Evolutionary conservation across 163 green algal genomes (phyloP).

Genomic region (Chlamydomonas reinhardtii): DNA sequence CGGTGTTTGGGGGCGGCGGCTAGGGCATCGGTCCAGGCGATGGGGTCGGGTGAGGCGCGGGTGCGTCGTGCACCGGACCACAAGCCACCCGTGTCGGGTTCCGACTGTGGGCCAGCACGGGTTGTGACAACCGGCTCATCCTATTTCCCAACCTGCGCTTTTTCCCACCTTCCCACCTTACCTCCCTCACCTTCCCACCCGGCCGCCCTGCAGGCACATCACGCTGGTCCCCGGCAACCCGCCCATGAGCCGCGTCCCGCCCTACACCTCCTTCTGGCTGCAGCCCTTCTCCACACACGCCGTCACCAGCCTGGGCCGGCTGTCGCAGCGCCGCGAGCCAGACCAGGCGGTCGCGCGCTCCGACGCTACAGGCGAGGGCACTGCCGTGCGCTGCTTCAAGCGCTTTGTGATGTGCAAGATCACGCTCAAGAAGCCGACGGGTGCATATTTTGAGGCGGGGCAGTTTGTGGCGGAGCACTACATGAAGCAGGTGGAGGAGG

Average conservation of each 20-base stretch:
- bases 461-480: constrained; percentile 44
- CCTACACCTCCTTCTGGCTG: constrained; percentile 42
- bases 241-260: constrained; percentile 2
- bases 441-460: constrained; percentile 31
- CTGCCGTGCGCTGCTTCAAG: constrained; percentile 26
- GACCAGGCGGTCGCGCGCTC: background rate
- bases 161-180: too few relatives aligned
- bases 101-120: too few relatives aligned
- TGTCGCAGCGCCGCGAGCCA: constrained; percentile 20
- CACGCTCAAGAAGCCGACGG: constrained; percentile 41
- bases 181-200: background rate
- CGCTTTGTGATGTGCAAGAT: constrained; percentile 46
- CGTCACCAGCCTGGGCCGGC: constrained; percentile 4
- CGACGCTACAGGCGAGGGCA: constrained; percentile 32
- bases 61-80: too few relatives aligned
- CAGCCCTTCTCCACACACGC: constrained; percentile 27
- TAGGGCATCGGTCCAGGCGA: too few relatives aligned
- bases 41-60: background rate
- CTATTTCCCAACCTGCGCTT: too few relatives aligned
- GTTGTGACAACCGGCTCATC: too few relatives aligned
- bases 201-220: constrained; percentile 4
- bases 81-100: too few relatives aligned
- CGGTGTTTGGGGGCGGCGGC: background rate
- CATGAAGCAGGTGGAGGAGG: background rate
- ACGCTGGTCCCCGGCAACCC: constrained; percentile 38